Base-by-base conservation (phyloP, 768 basidiomycete genomes). In the Porpolomopsis calyptriformis region DNA sequence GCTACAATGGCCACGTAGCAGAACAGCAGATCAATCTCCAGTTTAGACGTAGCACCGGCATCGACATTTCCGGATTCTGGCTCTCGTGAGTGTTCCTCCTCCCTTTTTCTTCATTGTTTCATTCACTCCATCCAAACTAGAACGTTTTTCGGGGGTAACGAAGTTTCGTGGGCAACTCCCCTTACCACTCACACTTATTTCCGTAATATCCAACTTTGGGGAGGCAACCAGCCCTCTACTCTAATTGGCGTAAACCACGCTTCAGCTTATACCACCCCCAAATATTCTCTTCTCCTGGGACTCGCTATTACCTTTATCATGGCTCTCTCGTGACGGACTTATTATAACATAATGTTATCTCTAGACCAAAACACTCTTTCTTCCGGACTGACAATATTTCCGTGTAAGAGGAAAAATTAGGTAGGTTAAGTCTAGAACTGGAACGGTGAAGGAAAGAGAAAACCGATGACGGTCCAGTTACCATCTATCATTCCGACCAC, bases 131-230 rank as follows among this genome's bases (percentile, higher is more conserved):
- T 22, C 11, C 40, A 4, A 23, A 39, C 7, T 49, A 84, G 83
- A 26, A 87, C 85, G 18, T 89, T 90, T 67, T 90, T 88, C 57
- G 87, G 86, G 63, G 88, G 84, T 67, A 51, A 59, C 48, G 84
- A 92, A 55, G 47, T 65, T 3, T 72, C 72, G 27, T 92, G 83
- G 84, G 82, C 82, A 19, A 80, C 85, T 0, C 75, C 82, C 4
- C 61, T 69, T 3, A 74, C 73, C 1, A 77, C 80, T 4, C 75
- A 82, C 55, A 80, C 81, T 1, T 90, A 84, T 60, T 91, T 75
- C 68, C 78, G 84, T 51, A 83, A 88, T 60, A 68, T 91, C 45
- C 67, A 69, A 39, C 60, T 87, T 27, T 86, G 74, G 71, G 82
- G 73, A 18, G 69, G 76, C 48, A 69, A 67, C 1, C 51, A 64